A percentile compares a stretch with the other conserved stretches of the same genome.
phyloP scores from a whole-genome alignment of 2,329 filamentous ascomycete species.

The Fonsecaea erecta region DNA sequence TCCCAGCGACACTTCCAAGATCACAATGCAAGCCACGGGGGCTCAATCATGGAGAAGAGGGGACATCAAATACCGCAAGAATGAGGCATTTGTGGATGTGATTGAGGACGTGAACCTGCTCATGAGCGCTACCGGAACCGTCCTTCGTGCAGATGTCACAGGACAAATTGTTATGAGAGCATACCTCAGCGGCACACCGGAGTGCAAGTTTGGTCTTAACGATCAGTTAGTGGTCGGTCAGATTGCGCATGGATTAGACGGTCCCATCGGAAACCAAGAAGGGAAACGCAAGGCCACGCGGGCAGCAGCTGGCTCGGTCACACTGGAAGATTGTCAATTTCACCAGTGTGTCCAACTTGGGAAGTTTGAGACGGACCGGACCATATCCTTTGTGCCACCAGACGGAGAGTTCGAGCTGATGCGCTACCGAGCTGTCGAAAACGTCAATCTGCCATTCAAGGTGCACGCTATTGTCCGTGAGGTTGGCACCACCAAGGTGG shows the following conservation, averaged over 20 bases:
- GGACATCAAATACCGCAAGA: conserved; percentile 98
- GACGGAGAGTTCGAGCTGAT: conserved; percentile 99
- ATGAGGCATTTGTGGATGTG: conserved; percentile 98
- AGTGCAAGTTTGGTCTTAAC: conserved; percentile 98
- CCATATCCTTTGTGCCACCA: conserved; percentile 94
- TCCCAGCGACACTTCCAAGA: conserved; percentile 83
- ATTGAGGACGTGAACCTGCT: conserved; percentile 99
- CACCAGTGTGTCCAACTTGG: conserved; percentile 98
- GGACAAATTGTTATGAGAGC: conserved; percentile 99
- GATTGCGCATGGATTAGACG: conserved; percentile 70
- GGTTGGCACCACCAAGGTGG: conserved; percentile 93
- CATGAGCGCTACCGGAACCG: conserved; percentile 96
- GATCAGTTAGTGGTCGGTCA: conserved; percentile 90
- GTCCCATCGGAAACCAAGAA: conserved; percentile 80
- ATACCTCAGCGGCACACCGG: conserved; percentile 92
- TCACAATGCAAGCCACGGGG: conserved; percentile 98
- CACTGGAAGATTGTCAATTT: conserved; percentile 96
- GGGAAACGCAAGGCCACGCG: conserved; percentile 77
- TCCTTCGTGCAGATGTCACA: conserved; percentile 92
- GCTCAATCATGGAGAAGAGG: conserved; percentile 95
- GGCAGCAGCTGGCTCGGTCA: conserved; percentile 92
- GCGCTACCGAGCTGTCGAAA: conserved; percentile 97
- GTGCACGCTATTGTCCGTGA: conserved; percentile 99
- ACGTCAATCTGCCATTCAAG: conserved; percentile 98
- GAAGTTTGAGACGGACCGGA: conserved; percentile 94